Evolutionary conservation across 768 basidiomycete species (phyloP), one percentile per base, ranked within the genome.

Genomic region (Termitomyces sp.): DNA sequence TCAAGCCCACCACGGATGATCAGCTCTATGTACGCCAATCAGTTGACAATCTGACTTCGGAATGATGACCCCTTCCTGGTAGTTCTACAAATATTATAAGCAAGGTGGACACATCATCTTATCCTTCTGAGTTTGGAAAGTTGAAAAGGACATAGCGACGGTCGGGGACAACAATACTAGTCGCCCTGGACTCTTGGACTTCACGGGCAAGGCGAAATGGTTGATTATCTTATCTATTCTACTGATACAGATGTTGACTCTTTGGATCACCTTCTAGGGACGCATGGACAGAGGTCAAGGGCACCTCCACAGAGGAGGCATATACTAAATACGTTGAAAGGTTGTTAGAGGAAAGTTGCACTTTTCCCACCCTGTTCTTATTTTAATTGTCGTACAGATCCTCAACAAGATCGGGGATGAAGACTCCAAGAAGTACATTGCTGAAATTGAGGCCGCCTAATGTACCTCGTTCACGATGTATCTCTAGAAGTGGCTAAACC

Each of bases 31-130:
- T 94, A 70, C 68, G 89, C 75, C 33, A n/a, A 40, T 31, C 33
- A 47, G 39, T 50, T 57, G 60, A 57, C 51, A 55, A 47, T 44
- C 41, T 52, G 23, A 10, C 38, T 22, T 58, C 39, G 56, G 46
- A 18, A 50, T 43, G 45, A 56, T 57, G 22, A 29, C 57, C 55
- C 57, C 41, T 29, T 52, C 44, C 56, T 49, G 31, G 27, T 55
- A 98, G 95, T 97, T 97, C 79, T 99, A 98, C 79, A 80, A 79
- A 62, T 83, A 87, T 70, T 98, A 78, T 83, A 99, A 98, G 81
- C 94, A 96, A 79, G 92, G 93, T 88, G 52, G 42, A 20, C 27
- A 11, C n/a, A 18, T 13, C 29, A 36, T 15, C 7, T 53, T 10
- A 16, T 53, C 25, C 15, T 29, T 1, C 18, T 33, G 35, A 4